Percentiles rank a stretch among this genome's conserved stretches.
phyloP scores from a whole-genome alignment of 306 rosid genomes.

The Erythrophleum fordii region DNA sequence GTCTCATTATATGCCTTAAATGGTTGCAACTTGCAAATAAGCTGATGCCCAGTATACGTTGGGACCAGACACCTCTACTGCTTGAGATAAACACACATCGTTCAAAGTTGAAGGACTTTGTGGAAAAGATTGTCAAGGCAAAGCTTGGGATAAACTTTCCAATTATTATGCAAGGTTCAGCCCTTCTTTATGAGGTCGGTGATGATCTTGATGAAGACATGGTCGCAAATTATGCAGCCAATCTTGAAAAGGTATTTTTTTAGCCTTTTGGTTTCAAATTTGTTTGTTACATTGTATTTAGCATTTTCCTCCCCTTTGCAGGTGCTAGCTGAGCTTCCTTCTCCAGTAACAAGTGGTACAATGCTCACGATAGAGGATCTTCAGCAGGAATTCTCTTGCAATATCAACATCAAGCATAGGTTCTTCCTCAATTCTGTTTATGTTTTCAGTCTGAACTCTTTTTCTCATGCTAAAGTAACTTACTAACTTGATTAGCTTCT shows the following conservation, averaged over 20 bases:
- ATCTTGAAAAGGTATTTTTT: constrained; percentile 81
- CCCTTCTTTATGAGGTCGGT: constrained; percentile 90
- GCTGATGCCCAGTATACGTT: constrained; percentile 17
- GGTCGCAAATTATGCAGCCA: constrained; percentile 76
- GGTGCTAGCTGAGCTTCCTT: constrained; percentile 89
- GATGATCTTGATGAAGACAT: constrained; percentile 86
- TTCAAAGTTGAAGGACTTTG: constrained; percentile 84
- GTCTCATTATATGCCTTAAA: constrained; percentile 4
- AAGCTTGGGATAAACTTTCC: constrained; percentile 94
- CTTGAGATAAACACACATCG: constrained; percentile 84
- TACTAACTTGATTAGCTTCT: background rate
- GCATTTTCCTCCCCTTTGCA: constrained; percentile 28
- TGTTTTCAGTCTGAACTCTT: background rate
- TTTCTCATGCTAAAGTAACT: constrained; percentile 1
- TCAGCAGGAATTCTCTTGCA: constrained; percentile 85
- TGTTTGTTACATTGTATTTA: constrained; percentile 26
- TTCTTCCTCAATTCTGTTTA: constrained; percentile 33
- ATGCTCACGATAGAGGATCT: constrained; percentile 83
- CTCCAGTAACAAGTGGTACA: constrained; percentile 81
- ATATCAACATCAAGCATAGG: constrained; percentile 92
- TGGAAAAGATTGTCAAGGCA: constrained; percentile 84
- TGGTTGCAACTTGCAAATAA: constrained; percentile 22
- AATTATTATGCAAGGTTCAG: constrained; percentile 74
- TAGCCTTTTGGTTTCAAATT: constrained; percentile 17
- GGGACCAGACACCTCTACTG: constrained; percentile 74